Conservation (phyloP, 345 rosid species). For the Mallotus nudiflorus region DNA sequence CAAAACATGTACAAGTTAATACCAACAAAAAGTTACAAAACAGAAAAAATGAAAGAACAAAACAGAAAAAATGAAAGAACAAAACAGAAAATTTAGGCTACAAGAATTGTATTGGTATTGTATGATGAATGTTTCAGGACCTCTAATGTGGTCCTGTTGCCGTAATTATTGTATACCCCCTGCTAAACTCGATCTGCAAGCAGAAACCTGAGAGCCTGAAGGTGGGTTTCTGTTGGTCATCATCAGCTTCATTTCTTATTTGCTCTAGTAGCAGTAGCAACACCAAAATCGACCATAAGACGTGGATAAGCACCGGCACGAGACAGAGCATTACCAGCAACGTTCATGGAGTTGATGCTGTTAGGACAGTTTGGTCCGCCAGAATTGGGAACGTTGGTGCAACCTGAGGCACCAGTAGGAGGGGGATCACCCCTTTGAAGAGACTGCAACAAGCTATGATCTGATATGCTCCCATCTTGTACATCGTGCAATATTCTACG, state of each 20-base stretch:
- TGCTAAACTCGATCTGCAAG: background rate
- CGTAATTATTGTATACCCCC: background rate
- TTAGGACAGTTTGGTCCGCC: slow-evolving; percentile 41
- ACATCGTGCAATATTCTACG: slow-evolving; percentile 27
- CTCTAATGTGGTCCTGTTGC: slow-evolving; percentile 1
- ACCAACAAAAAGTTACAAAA: no score
- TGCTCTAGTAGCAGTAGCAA: slow-evolving; percentile 9
- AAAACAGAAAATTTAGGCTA: background rate
- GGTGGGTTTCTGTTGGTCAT: slow-evolving; percentile 8
- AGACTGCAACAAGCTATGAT: slow-evolving; percentile 40
- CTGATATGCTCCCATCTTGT: background rate
- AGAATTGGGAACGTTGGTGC: slow-evolving; percentile 55
- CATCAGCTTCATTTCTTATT: slow-evolving; percentile 11
- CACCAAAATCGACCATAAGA: slow-evolving; percentile 25
- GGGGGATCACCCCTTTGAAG: slow-evolving; percentile 37
- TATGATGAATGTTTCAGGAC: slow-evolving; percentile 4
- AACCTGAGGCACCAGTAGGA: slow-evolving; percentile 49
- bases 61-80: slow-evolving; percentile 8
- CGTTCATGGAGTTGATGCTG: slow-evolving; percentile 36
- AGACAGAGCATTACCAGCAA: slow-evolving; percentile 27
- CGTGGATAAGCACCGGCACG: slow-evolving; percentile 32
- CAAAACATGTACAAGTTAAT: no score
- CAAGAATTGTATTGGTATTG: no score
- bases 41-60: slow-evolving; percentile 9
- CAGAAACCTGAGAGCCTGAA: background rate